Evolutionary conservation across 2,329 filamentous ascomycete species (phyloP), one percentile per base, ranked within the genome.

Genomic region (Capronia americana): DNA sequence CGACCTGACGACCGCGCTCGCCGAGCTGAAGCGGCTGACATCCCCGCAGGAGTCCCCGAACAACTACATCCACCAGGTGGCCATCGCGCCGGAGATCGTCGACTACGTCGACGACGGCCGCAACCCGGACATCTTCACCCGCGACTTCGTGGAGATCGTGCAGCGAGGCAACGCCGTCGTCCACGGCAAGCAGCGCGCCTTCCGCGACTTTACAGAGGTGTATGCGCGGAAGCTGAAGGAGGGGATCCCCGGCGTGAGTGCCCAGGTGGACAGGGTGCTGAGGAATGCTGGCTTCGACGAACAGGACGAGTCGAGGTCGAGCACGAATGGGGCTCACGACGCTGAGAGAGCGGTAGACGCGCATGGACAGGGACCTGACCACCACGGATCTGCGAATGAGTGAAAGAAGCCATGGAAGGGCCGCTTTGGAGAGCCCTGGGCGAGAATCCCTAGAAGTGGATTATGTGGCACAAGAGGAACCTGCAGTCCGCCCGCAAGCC

Each of bases 81-180:
- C 83, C 56, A 82, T 89, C 1, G 87, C 87, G 0, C 82, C 85
- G 4, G 87, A 89, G 70, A 85, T 89, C 34, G 84, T 88, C 69
- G 81, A 83, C 63, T 90, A 89, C 74, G 86, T 90, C 38, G 86
- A 89, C 71, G 80, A 83, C 23, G 83, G 85, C 20, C 84, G 87
- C 24, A 90, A 90, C 72, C 87, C 87, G 7, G 87, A 89, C 72
- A 88, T 89, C 70, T 89, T 88, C 76, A 89, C 86, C 8, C 82
- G 87, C 54, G 86, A 89, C 71, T 88, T 89, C 69, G 85, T 89
- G 53, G 87, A 90, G 76, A 79, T 86, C 30, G 85, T 87, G 8
- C 87, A 88, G 78, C 81, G 83, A 67, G 83, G 84, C 57, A 90
- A 90, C 69, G 86, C 88, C 73, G 83, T 86, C 75, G 76, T 88